These are phyloP conservation scores for Hypseocharis bilobata DNA, from an alignment of 441 rosid genomes.

Conservation along the genomic window DNA sequence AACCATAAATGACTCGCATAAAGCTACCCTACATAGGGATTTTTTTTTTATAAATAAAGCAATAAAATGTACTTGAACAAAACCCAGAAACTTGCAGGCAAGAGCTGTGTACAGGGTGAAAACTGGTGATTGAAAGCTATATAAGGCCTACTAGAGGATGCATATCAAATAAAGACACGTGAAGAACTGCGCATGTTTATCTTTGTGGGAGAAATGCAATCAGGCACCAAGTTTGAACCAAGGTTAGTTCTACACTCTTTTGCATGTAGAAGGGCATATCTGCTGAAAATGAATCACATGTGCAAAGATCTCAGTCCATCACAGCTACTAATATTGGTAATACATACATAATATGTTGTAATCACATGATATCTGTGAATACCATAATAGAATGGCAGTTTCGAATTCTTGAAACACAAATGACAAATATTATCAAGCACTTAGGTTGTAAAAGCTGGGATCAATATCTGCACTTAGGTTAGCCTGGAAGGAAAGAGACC, in stretches of 20 bases:
- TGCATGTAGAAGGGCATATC: background rate
- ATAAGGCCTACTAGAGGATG: background rate
- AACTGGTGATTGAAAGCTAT: background rate
- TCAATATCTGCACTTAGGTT: background rate
- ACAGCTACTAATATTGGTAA: background rate
- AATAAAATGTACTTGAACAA: background rate
- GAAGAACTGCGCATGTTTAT: background rate
- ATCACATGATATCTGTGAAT: background rate
- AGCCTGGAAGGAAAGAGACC: slow-evolving; percentile 35
- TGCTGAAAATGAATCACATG: background rate
- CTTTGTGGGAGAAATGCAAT: background rate
- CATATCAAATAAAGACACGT: background rate
- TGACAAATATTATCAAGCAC: background rate
- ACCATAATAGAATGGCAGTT: background rate
- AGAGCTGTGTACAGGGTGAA: background rate
- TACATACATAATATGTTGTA: background rate
- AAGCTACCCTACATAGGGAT: background rate
- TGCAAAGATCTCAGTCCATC: background rate
- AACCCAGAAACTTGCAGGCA: background rate
- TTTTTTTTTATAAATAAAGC: background rate
- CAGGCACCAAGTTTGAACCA: background rate
- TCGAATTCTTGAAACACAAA: background rate
- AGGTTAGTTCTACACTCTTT: background rate
- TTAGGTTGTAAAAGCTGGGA: background rate
- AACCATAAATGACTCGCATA: background rate